Evolutionary conservation across 306 rosid genomes (phyloP).

Genomic region (Fragaria nilgerrensis): DNA sequence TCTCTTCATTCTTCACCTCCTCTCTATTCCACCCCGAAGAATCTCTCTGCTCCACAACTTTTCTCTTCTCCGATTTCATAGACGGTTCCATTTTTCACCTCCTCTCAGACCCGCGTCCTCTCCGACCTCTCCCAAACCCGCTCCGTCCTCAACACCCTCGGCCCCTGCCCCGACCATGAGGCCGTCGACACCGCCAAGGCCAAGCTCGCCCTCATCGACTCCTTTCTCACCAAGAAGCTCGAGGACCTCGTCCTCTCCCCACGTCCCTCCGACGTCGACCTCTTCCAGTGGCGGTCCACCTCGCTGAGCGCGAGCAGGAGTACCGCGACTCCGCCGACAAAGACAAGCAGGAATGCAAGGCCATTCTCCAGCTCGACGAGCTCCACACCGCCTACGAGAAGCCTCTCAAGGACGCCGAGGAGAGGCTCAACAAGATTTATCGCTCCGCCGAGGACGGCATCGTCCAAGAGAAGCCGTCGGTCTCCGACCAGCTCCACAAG

Average conservation of each 20-base stretch:
- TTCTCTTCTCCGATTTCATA: no score
- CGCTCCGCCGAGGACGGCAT: slow-evolving; percentile 36
- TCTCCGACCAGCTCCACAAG: slow-evolving; percentile 41
- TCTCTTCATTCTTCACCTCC: no score
- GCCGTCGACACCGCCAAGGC: slow-evolving; percentile 58
- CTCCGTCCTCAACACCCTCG: slow-evolving; percentile 58
- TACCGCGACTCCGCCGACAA: slow-evolving; percentile 48
- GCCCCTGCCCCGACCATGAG: slow-evolving; percentile 82
- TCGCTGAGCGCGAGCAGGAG: slow-evolving; percentile 48
- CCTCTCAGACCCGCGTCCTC: no score
- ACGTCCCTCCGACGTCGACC: slow-evolving; percentile 63
- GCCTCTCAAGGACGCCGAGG: slow-evolving; percentile 77
- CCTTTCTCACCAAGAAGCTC: slow-evolving; percentile 50
- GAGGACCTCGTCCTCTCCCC: slow-evolving; percentile 59
- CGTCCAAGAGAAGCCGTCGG: slow-evolving; percentile 1
- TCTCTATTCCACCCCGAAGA: no score
- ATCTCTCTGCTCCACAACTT: no score
- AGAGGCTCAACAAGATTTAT: slow-evolving; percentile 66
- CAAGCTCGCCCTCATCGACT: slow-evolving; percentile 50
- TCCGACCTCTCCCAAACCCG: slow-evolving; percentile 69
- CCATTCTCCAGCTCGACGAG: slow-evolving; percentile 65
- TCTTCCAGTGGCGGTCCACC: slow-evolving; percentile 49
- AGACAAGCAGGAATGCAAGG: slow-evolving; percentile 47
- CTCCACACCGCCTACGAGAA: slow-evolving; percentile 75
- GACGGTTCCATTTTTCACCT: no score